Evolutionary conservation across 2,329 filamentous ascomycete genomes (phyloP), one percentile per base, ranked within the genome.

Genomic region (Amylocarpus encephaloides): DNA sequence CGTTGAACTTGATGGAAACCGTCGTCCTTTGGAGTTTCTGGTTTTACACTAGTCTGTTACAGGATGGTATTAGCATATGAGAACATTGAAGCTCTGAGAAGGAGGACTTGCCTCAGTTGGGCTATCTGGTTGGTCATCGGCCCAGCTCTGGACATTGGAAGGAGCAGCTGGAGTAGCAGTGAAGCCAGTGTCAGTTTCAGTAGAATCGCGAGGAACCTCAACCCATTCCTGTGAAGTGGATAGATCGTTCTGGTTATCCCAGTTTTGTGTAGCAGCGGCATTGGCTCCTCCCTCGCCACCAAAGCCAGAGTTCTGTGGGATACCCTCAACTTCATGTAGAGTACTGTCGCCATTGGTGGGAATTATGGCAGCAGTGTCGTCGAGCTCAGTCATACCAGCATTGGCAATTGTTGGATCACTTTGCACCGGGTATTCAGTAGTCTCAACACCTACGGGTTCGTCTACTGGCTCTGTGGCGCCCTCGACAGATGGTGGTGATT

Each of bases 1-100:
- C 73, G 70, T 62, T 79, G 79, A 10, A 89, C 85, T 62, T 85
- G 80, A 52, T 85, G 82, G 74, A 89, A 90, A 19, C 85, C 86
- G 62, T 88, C 86, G 58, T 75, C 74, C 44, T 75, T 71, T 43
- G 70, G 68, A 32, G 68, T 62, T 18, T 65, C 48, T 43, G 69
- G 53, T 16, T 63, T 56, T 40, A 65, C 52, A 46, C 58, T 55
- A 18, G 67, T 52, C 51, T 63, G 42, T 16, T 16, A 36, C n/a
- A 47, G 30, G 57, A 50, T 22, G 64, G 55, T 30, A 61, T 61
- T 46, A 51, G 33, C 26, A 41, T 32, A n/a, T 33, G 3, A 22
- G 11, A 9, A 46, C 42, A 29, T 33, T 40, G 43, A 39, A n/a
- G 22, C 7, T 26, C 7, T 39, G 3, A 26, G 6, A 3, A 29